phyloP scores from a whole-genome alignment of 2,329 filamentous ascomycete genomes.

The Colletotrichum paranaense region DNA sequence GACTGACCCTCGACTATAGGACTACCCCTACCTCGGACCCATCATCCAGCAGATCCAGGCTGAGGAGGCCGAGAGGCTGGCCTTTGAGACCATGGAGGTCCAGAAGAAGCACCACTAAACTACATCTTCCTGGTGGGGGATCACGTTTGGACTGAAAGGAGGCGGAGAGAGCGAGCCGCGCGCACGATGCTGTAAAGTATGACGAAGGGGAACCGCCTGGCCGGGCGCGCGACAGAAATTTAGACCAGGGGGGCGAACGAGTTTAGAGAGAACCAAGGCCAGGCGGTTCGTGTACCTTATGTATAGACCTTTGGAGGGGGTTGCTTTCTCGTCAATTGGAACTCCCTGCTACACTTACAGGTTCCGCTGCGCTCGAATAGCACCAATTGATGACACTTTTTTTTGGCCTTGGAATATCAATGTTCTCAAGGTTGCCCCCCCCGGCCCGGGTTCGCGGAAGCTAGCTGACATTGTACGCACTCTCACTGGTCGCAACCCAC shows the following conservation, averaged over 20 bases:
- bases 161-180: constrained; percentile 2
- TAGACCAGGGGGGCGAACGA: constrained; percentile 5
- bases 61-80: constrained; percentile 62
- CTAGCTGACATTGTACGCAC: constrained; percentile 33
- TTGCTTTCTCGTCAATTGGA: constrained; percentile 36
- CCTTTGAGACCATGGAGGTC: constrained; percentile 62
- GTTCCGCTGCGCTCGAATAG: constrained; percentile 20
- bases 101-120: constrained; percentile 57
- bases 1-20: constrained; percentile 48
- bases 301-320: constrained; percentile 37
- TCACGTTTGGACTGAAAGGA: not conserved
- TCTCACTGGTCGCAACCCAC: constrained; percentile 14
- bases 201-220: constrained; percentile 29
- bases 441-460: constrained; percentile 10
- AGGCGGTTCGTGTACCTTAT: constrained; percentile 37
- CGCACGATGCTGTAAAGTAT: constrained; percentile 33
- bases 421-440: constrained; percentile 8
- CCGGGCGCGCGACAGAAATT: constrained; percentile 26
- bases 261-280: constrained; percentile 8
- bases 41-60: constrained; percentile 64
- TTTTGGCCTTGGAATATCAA: constrained; percentile 11
- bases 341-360: constrained; percentile 29
- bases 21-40: constrained; percentile 64
- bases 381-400: constrained; percentile 29
- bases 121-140: constrained; percentile 8